Conservation (phyloP, 78 protist genomes). For the Tieghemostelium lacteum region DNA sequence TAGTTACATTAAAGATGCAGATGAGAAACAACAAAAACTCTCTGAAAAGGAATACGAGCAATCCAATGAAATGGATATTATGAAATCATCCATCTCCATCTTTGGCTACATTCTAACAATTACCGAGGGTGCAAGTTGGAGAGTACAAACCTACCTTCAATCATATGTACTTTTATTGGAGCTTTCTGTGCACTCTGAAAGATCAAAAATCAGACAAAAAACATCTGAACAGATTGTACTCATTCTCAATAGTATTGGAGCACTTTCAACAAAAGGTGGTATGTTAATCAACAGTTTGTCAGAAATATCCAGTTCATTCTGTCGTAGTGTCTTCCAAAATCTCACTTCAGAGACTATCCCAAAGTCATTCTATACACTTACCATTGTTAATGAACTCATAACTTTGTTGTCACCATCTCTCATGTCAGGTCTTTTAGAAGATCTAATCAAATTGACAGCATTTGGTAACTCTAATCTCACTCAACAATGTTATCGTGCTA, state of each 20-base stretch:
- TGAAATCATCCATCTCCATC: conserved; percentile 10
- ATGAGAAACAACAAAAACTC: neutral
- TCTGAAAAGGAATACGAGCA: neutral
- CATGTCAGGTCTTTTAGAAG: conserved; percentile 20
- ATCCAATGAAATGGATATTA: neutral
- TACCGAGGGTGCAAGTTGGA: conserved; percentile 10
- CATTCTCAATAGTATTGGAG: conserved; percentile 44
- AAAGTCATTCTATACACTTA: neutral
- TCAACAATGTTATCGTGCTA: conserved; percentile 16
- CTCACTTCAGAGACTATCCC: conserved; percentile 34
- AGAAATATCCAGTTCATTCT: conserved; percentile 6
- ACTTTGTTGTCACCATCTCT: conserved; percentile 41
- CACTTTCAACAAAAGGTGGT: conserved; percentile 5
- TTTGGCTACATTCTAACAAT: conserved; percentile 35
- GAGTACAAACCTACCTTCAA: neutral
- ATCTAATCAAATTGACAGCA: conserved; percentile 23
- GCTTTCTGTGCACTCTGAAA: conserved; percentile 12
- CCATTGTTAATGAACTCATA: conserved; percentile 16
- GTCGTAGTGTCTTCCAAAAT: neutral
- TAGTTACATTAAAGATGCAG: neutral
- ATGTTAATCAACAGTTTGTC: conserved; percentile 1
- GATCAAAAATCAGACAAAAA: conserved; percentile 47
- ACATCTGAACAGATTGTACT: conserved; percentile 41
- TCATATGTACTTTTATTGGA: conserved; percentile 7
- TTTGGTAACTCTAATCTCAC: conserved; percentile 30